These are phyloP conservation scores for Brasilioporus rufonigricans DNA, from an alignment of 768 basidiomycete species.

Conservation along the genomic window DNA sequence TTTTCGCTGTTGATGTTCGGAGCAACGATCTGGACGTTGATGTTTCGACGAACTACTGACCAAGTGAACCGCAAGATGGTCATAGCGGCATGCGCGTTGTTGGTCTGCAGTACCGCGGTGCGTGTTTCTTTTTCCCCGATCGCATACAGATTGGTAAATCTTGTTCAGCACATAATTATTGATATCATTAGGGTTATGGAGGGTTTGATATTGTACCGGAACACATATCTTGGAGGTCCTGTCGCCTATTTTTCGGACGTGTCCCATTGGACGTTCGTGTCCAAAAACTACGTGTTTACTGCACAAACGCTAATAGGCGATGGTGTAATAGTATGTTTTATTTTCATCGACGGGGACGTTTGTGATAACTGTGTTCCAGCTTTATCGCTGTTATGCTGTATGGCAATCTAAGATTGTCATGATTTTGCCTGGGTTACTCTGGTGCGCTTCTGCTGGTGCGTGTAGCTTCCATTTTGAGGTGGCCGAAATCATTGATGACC, in stretches of 20 bases:
- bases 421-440: background rate
- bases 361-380: background rate
- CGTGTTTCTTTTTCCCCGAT: background rate
- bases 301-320: conserved; percentile 10
- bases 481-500: background rate
- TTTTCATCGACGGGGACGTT: background rate
- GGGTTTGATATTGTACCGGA: background rate
- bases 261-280: conserved; percentile 4
- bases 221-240: background rate
- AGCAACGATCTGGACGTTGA: background rate
- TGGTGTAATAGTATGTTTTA: conserved; percentile 17
- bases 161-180: background rate
- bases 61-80: conserved; percentile 1
- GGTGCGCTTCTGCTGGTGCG: background rate
- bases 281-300: conserved; percentile 18
- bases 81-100: background rate
- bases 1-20: background rate
- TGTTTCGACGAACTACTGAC: background rate
- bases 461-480: background rate
- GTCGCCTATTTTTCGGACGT: background rate
- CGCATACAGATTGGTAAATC: background rate
- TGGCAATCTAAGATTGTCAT: background rate
- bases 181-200: background rate
- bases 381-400: background rate
- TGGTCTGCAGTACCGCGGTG: background rate